Conservation (phyloP, 1,139 yeast genomes). For the Scheffersomyces cryptocercus region DNA sequence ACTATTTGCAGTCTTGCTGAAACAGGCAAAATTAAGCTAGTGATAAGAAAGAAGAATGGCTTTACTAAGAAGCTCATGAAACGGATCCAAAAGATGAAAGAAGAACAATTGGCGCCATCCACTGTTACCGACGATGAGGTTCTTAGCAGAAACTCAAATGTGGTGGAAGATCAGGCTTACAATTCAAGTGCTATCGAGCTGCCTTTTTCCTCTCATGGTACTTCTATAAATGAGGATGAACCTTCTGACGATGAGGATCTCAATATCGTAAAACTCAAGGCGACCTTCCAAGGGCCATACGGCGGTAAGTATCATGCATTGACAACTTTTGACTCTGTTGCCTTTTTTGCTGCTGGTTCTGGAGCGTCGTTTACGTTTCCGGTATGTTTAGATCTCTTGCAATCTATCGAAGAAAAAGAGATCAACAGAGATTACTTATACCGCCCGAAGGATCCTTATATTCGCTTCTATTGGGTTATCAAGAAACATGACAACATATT, state of each 20-base stretch:
- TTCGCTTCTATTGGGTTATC: slow-evolving; percentile 40
- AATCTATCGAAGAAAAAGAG: slow-evolving; percentile 24
- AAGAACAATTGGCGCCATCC: slow-evolving; percentile 8
- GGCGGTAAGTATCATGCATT: slow-evolving; percentile 46
- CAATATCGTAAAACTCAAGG: slow-evolving; percentile 25
- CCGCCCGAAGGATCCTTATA: slow-evolving; percentile 29
- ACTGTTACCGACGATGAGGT: not conserved
- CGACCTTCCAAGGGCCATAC: slow-evolving; percentile 44
- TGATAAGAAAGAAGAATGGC: slow-evolving; percentile 43
- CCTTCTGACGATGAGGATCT: slow-evolving; percentile 2
- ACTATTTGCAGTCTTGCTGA: slow-evolving; percentile 43
- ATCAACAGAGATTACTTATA: slow-evolving; percentile 29
- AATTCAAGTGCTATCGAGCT: not conserved
- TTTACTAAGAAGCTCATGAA: slow-evolving; percentile 41
- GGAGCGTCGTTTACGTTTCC: slow-evolving; percentile 52
- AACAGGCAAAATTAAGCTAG: slow-evolving; percentile 37
- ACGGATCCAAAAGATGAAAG: slow-evolving; percentile 21
- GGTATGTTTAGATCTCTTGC: slow-evolving; percentile 40
- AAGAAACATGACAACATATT: slow-evolving; percentile 22
- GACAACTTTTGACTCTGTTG: slow-evolving; percentile 39
- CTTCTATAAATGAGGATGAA: not conserved
- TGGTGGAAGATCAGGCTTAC: too few relatives aligned
- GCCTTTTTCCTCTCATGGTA: not conserved
- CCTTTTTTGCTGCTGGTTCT: slow-evolving; percentile 46
- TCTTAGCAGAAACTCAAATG: not conserved